Base-by-base conservation (phyloP, 495 filamentous ascomycete genomes). In the Hypoxylon subgilvum region DNA sequence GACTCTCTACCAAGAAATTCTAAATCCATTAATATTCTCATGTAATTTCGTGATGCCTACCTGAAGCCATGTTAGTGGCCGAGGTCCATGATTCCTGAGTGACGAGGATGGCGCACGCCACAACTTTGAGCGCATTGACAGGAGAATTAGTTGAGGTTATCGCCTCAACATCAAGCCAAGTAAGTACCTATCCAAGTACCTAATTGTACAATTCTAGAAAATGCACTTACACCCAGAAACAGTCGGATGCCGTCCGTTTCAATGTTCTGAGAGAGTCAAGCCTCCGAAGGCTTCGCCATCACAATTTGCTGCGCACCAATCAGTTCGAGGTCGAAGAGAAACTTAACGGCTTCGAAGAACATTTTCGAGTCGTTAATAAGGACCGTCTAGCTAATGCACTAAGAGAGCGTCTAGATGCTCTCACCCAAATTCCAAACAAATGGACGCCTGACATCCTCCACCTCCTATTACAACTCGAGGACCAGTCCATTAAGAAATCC, bases 321-420 rank as follows among this genome's bases (percentile, higher is more conserved):
- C 93, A 95, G 64, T 98, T 97, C 68, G 90, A 90, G 23, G 85
- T 96, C 9, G 73, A 83, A 18, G 80, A 81, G 13, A 85, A 82
- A 27, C 79, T 96, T 4, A 82, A 87, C 17, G 94, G 94, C 2
- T 78, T 96, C 13, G 88, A 91, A 57, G 94, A 98, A 72, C 93
- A 93, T 63, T 96, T 96, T 69, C 82, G 84, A 31, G 79, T 97
- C 40, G 76, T 88, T 23, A 86, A 88, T 69, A 81, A 85, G 52
- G 92, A 96, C 68, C 82, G 85, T 12, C 71, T 96, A 19, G 91
- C 90, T n/a, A 85, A 91, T 57, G 90, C 88, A 6, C 78, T 97
- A 9, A 73, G 79, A 16, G 66, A 69, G 16, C 86, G 91, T 17
- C 71, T 92, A 18, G 73, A 79, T 8, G 82, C 85, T 52, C 70